Evolutionary conservation across 306 rosid species (phyloP), one percentile per base, ranked within the genome.

Genomic region (Argentina anserina): DNA sequence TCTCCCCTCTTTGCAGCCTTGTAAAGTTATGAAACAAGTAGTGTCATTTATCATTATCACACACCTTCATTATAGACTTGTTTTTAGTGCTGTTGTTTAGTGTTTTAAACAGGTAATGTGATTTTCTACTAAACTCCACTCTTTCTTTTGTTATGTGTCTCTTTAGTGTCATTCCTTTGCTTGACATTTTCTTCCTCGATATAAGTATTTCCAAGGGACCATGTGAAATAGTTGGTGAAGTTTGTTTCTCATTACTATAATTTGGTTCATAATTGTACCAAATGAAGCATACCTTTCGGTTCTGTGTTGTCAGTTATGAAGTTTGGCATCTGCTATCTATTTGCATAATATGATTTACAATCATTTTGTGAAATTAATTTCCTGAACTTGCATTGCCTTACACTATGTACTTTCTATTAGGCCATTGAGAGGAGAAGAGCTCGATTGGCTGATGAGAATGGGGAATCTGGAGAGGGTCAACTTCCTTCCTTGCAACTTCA

Each of bases 401-500:
- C 28, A 11, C 20, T 52, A 6, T 7, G 15, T 50, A 18, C 21
- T 58, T 18, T 15, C 21, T 3, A 29, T 41, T 36, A 26, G 99
- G 97, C 96, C 18, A 80, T 89, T 17, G 96, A 89, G 78, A 87
- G 93, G 75, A 94, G 90, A 60, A 86, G 95, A 75, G 82, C 83
- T 50, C 85, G 80, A 20, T 56, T 83, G 72, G 74, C 77, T 73
- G 88, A 74, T 5, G 84, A 15, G 50, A 81, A 85, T 67, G 88
- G 82, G 65, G 85, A 59, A 78, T 81, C 62, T 70, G 47, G 45
- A 33, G 87, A 56, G 31, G 78, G 47, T 75, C 75, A 79, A 3
- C 37, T 67, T 37, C 63, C 74, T 6, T 46, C 82, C 5, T 23
- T 14, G 6, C 17, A 77, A 20, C 62, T 60, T 26, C 52, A 81